These are phyloP conservation scores for Inosperma sp. DNA, from an alignment of 768 basidiomycete species.

Conservation along the genomic window DNA sequence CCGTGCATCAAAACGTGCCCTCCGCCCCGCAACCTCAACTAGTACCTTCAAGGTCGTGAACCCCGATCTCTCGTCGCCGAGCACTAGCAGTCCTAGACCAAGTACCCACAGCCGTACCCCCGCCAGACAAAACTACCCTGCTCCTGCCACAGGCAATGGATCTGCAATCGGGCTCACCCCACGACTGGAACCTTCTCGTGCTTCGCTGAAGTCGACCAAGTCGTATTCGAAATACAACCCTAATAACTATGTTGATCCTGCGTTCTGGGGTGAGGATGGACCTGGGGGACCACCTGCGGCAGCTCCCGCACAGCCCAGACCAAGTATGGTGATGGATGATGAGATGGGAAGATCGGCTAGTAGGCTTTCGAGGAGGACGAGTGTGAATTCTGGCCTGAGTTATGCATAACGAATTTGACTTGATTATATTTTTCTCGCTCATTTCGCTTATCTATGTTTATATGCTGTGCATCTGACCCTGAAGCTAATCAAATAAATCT, in stretches of 20 bases:
- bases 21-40: constrained; percentile 10
- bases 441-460: neutral
- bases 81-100: neutral
- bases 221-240: constrained; percentile 29
- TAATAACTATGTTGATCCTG: constrained; percentile 31
- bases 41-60: constrained; percentile 11
- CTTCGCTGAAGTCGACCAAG: constrained; percentile 27
- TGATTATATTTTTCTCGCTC: neutral
- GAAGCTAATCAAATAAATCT: too few species aligned
- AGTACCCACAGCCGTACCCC: constrained; percentile 2
- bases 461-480: too few species aligned
- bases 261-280: constrained; percentile 22
- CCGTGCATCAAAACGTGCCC: constrained; percentile 10
- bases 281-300: constrained; percentile 9
- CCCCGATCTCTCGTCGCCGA: constrained; percentile 3
- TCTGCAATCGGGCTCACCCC: constrained; percentile 11
- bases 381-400: constrained; percentile 9
- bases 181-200: constrained; percentile 27
- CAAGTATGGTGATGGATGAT: neutral
- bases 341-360: constrained; percentile 6
- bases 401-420: neutral
- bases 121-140: too few species aligned
- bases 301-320: constrained; percentile 6
- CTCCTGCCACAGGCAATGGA: neutral
- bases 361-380: constrained; percentile 4